A percentile compares a stretch with the other conserved stretches of the same genome.
phyloP scores from a whole-genome alignment of 371 early-diverging fungal species.

The Mortierella sp. region DNA sequence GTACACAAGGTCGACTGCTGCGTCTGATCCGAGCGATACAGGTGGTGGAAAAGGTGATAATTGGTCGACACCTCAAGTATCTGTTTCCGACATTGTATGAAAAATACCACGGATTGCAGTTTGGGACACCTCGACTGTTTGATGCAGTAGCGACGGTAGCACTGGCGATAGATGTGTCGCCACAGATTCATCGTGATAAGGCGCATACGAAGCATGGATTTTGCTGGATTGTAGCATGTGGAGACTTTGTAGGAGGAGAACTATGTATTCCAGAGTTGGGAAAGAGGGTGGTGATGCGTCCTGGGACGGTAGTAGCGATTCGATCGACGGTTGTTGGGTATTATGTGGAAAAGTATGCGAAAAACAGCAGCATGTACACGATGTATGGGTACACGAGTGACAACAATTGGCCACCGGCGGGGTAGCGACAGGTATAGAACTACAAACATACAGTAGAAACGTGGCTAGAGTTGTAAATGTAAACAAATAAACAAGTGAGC shows the following conservation, averaged over 20 bases:
- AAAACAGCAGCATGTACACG: slow-evolving; percentile 51
- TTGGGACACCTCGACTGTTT: slow-evolving; percentile 54
- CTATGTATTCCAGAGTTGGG: slow-evolving; percentile 55
- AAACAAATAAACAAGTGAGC: no score
- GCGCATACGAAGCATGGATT: slow-evolving; percentile 55
- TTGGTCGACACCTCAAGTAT: slow-evolving; percentile 50
- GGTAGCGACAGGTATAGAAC: slow-evolving; percentile 8
- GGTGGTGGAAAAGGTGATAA: slow-evolving; percentile 52
- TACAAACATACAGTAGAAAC: neutral
- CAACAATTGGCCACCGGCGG: slow-evolving; percentile 54
- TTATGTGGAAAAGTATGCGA: slow-evolving; percentile 53
- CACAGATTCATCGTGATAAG: slow-evolving; percentile 48
- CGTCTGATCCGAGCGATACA: slow-evolving; percentile 49
- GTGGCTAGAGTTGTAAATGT: no score
- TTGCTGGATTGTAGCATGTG: slow-evolving; percentile 56
- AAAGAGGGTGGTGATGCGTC: slow-evolving; percentile 56
- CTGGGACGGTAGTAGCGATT: slow-evolving; percentile 55
- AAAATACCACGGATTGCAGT: slow-evolving; percentile 55
- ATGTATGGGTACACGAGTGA: slow-evolving; percentile 56
- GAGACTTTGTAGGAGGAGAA: slow-evolving; percentile 56
- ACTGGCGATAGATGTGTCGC: slow-evolving; percentile 52
- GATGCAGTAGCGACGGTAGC: slow-evolving; percentile 56
- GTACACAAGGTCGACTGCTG: slow-evolving; percentile 43
- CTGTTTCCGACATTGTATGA: slow-evolving; percentile 55
- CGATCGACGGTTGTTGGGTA: slow-evolving; percentile 55